These are phyloP conservation scores for Geotrichum candidum DNA, from an alignment of 1,139 yeast species.

Conservation along the genomic window DNA sequence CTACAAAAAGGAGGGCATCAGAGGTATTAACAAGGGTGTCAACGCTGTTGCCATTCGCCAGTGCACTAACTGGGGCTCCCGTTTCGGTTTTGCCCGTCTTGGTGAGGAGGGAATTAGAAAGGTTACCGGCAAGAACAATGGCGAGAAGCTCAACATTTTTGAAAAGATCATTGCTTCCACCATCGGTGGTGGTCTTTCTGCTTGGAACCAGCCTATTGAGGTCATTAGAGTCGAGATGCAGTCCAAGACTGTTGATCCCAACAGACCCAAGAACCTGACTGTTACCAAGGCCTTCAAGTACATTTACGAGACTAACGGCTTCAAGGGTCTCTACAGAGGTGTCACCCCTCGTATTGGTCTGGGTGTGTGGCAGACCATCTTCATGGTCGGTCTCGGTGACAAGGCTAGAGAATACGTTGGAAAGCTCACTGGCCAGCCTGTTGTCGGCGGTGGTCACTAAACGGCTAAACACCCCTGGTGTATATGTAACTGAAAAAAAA, in stretches of 20 bases:
- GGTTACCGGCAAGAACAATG: slow-evolving; percentile 54
- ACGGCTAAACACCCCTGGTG: neutral
- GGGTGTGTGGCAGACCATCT: slow-evolving; percentile 97
- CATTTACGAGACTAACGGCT: slow-evolving; percentile 74
- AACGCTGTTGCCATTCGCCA: slow-evolving; percentile 99
- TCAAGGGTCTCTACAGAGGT: slow-evolving; percentile 90
- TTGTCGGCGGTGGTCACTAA: slow-evolving; percentile 13
- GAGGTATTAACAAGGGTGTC: slow-evolving; percentile 95
- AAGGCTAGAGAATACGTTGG: slow-evolving; percentile 67
- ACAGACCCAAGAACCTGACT: slow-evolving; percentile 85
- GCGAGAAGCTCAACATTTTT: slow-evolving; percentile 50
- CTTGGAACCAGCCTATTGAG: slow-evolving; percentile 99
- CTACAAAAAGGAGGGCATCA: slow-evolving; percentile 75
- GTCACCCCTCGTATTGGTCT: slow-evolving; percentile 94
- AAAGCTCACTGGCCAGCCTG: slow-evolving; percentile 47
- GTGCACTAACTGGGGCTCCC: slow-evolving; percentile 98
- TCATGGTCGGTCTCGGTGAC: slow-evolving; percentile 99
- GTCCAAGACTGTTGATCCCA: slow-evolving; percentile 84
- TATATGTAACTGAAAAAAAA: neutral
- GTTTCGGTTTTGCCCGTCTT: slow-evolving; percentile 87
- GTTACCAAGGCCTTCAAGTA: slow-evolving; percentile 76
- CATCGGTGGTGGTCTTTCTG: slow-evolving; percentile 93
- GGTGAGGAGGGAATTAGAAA: slow-evolving; percentile 80
- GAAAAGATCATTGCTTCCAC: slow-evolving; percentile 83
- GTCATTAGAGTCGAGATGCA: slow-evolving; percentile 98